Evolutionary conservation across 2,329 filamentous ascomycete species (phyloP).

Genomic region (Stagonosporopsis cucurbitacearum): DNA sequence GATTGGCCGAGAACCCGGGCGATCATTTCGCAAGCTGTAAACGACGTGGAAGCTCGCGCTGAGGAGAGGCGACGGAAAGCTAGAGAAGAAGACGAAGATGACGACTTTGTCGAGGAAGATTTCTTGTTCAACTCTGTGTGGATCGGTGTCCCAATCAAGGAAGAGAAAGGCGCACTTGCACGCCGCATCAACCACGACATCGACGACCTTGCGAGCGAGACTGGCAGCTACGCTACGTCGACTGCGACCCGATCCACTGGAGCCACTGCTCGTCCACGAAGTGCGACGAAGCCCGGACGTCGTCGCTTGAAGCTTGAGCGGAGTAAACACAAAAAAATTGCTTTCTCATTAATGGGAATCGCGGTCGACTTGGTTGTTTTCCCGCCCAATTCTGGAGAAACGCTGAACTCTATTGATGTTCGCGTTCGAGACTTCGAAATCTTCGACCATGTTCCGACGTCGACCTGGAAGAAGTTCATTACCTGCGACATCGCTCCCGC

Average conservation of each 20-base stretch:
- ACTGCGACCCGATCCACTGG: conserved; percentile 47
- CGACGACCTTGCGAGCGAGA: conserved; percentile 85
- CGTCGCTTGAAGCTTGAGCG: conserved; percentile 75
- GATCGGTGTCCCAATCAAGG: conserved; percentile 86
- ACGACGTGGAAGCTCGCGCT: conserved; percentile 83
- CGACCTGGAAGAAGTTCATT: conserved; percentile 97
- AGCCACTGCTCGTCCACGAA: conserved; percentile 50
- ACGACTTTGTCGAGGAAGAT: conserved; percentile 80
- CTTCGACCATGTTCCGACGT: conserved; percentile 92
- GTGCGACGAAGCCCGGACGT: conserved; percentile 49
- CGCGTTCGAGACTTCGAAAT: conserved; percentile 84
- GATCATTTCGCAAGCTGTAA: conserved; percentile 84
- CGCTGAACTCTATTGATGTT: conserved; percentile 85
- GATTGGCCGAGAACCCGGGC: conserved; percentile 92
- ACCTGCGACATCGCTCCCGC: conserved; percentile 90
- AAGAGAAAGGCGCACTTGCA: conserved; percentile 81
- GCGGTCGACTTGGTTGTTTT: conserved; percentile 83
- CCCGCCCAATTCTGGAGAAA: conserved; percentile 77
- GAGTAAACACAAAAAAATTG: conserved; percentile 92
- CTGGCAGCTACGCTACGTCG: conserved; percentile 83
- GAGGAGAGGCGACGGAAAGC: conserved; percentile 71
- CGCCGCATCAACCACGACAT: conserved; percentile 87
- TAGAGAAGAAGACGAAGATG: conserved; percentile 66
- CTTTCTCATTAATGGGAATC: conserved; percentile 87
- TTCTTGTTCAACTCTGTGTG: conserved; percentile 99